phyloP scores from a whole-genome alignment of 2,329 filamentous ascomycete genomes.

The Kalaharituber pfeilii region DNA sequence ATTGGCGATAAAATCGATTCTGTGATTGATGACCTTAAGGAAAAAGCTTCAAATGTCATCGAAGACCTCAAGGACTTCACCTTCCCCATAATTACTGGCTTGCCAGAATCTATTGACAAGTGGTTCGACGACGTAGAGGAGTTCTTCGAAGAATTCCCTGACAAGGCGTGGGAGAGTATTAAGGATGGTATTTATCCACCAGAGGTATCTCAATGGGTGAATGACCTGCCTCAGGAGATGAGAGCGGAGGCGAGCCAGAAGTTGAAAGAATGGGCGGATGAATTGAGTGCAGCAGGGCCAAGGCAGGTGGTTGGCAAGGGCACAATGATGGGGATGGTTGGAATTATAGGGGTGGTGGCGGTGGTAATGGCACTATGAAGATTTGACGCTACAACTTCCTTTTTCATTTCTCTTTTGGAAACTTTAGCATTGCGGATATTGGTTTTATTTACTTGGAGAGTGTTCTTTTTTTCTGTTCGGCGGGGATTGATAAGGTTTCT shows the following conservation, averaged over 20 bases:
- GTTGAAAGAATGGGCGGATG: background rate
- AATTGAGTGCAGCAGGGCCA: background rate
- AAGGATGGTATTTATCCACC: background rate
- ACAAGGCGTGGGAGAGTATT: background rate
- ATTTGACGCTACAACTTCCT: too few species aligned
- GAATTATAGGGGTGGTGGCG: background rate
- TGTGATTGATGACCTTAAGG: background rate
- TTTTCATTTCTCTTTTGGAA: too few species aligned
- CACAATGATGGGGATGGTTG: background rate
- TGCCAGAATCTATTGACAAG: background rate
- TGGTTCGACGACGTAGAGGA: background rate
- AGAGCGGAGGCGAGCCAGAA: background rate
- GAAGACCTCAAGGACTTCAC: background rate
- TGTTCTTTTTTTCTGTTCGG: too few species aligned
- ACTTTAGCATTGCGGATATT: too few species aligned
- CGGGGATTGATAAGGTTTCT: too few species aligned
- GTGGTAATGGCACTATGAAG: background rate
- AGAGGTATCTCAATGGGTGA: background rate
- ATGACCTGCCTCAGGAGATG: background rate
- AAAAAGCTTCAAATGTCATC: background rate
- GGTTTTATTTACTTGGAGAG: too few species aligned
- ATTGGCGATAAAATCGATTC: background rate
- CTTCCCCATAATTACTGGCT: background rate
- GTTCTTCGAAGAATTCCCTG: background rate
- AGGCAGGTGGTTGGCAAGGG: background rate